Conservation (phyloP, 2,329 filamentous ascomycete genomes). For the Neonectria coccinea region DNA sequence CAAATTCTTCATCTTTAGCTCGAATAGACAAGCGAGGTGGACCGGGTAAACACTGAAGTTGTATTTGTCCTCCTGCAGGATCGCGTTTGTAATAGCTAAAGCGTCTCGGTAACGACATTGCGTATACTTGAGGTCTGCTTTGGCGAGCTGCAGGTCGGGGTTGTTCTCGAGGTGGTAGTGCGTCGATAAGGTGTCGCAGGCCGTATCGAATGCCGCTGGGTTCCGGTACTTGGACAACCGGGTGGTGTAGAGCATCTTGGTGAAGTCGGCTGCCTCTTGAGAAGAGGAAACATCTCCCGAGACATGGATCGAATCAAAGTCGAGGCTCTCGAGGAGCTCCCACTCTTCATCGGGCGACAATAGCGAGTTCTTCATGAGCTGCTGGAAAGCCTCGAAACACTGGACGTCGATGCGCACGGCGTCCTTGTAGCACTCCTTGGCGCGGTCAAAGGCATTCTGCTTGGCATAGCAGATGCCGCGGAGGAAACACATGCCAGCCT, state of each 20-base stretch:
- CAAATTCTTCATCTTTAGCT: constrained; percentile 86
- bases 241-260: constrained; percentile 95
- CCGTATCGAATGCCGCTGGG: constrained; percentile 82
- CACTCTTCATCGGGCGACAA: constrained; percentile 92
- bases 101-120: constrained; percentile 94
- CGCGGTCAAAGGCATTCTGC: constrained; percentile 95
- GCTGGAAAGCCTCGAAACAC: constrained; percentile 98
- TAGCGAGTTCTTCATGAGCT: constrained; percentile 95
- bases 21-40: constrained; percentile 90
- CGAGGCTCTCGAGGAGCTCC: constrained; percentile 85
- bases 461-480: constrained; percentile 95
- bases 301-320: constrained; percentile 86
- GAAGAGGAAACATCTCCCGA: constrained; percentile 73
- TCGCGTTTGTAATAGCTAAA: constrained; percentile 82
- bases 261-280: constrained; percentile 93
- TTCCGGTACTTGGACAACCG: constrained; percentile 95
- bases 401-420: constrained; percentile 97
- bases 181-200: constrained; percentile 90
- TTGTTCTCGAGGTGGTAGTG: constrained; percentile 91
- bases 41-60: constrained; percentile 91
- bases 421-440: constrained; percentile 98
- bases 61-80: constrained; percentile 86
- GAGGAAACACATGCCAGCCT: constrained; percentile 97
- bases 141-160: constrained; percentile 88
- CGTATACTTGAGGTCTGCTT: constrained; percentile 91